These are phyloP conservation scores for Annulohypoxylon bovei DNA, from an alignment of 495 filamentous ascomycete species.

Conservation along the genomic window DNA sequence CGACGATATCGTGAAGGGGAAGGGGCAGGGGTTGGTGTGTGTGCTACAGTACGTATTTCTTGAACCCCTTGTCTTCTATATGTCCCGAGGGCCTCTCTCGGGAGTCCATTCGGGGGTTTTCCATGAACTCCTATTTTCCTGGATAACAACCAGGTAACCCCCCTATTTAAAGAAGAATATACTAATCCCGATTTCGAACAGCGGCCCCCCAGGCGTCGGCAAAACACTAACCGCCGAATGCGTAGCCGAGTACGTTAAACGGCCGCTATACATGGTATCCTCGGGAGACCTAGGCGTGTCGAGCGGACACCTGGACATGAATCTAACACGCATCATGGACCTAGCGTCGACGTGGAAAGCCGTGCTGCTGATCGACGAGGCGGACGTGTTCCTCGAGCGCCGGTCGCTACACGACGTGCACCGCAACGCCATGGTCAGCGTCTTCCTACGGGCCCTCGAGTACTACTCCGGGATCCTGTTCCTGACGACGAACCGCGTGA, in stretches of 20 bases:
- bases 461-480: conserved; percentile 61
- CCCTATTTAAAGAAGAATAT: not conserved
- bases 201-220: conserved; percentile 51
- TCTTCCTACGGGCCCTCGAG: conserved; percentile 58
- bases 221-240: conserved; percentile 56
- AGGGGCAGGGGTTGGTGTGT: conserved; percentile 50
- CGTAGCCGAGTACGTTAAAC: conserved; percentile 61
- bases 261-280: conserved; percentile 65
- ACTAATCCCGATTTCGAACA: conserved; percentile 5
- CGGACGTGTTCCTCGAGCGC: conserved; percentile 60
- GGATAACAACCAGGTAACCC: not conserved
- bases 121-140: not conserved
- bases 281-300: conserved; percentile 62
- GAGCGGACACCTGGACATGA: conserved; percentile 42
- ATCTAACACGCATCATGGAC: conserved; percentile 60
- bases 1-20: conserved; percentile 52
- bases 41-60: conserved; percentile 49
- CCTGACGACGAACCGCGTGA: conserved; percentile 60
- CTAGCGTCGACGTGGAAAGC: conserved; percentile 59
- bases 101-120: not conserved
- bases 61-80: not conserved
- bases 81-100: too few relatives aligned
- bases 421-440: conserved; percentile 58
- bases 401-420: conserved; percentile 54
- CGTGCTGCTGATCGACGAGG: conserved; percentile 63